Percentiles rank a stretch among this genome's conserved stretches.
These are phyloP conservation scores for Streptanthus diversifolius DNA, from an alignment of 345 rosid genomes.

Conservation along the genomic window DNA sequence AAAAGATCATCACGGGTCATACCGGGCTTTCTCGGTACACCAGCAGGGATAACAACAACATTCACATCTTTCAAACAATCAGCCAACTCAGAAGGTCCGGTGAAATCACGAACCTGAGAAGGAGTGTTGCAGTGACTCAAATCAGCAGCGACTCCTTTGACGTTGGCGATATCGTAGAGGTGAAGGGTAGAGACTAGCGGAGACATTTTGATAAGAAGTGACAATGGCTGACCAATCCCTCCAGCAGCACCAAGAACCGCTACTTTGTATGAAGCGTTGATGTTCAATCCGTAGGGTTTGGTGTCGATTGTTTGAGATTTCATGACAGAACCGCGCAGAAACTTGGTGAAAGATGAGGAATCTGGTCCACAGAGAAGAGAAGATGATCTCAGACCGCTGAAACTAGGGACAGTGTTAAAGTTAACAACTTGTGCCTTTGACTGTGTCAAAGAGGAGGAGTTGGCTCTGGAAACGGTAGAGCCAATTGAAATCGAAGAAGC, in stretches of 20 bases:
- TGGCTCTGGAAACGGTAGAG: slow-evolving; percentile 47
- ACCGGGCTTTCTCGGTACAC: slow-evolving; percentile 91
- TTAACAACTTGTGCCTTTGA: slow-evolving; percentile 42
- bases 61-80: slow-evolving; percentile 66
- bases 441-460: slow-evolving; percentile 34
- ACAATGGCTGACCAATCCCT: slow-evolving; percentile 85
- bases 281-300: slow-evolving; percentile 44
- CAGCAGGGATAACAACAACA: slow-evolving; percentile 90
- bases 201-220: slow-evolving; percentile 91
- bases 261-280: slow-evolving; percentile 74
- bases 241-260: slow-evolving; percentile 95
- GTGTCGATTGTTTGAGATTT: slow-evolving; percentile 39
- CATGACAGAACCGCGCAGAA: slow-evolving; percentile 41
- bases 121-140: slow-evolving; percentile 96
- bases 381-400: slow-evolving; percentile 62
- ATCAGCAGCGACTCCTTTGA: slow-evolving; percentile 94
- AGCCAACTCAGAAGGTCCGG: slow-evolving; percentile 71
- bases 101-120: slow-evolving; percentile 76
- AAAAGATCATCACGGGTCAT: slow-evolving; percentile 97
- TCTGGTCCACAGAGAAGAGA: slow-evolving; percentile 49
- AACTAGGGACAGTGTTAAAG: slow-evolving; percentile 44
- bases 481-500: slow-evolving; percentile 59
- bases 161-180: slow-evolving; percentile 89
- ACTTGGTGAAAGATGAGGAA: slow-evolving; percentile 48
- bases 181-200: slow-evolving; percentile 76